These are phyloP conservation scores for Diutina catenulata DNA, from an alignment of 1,139 yeast species.

Conservation along the genomic window DNA sequence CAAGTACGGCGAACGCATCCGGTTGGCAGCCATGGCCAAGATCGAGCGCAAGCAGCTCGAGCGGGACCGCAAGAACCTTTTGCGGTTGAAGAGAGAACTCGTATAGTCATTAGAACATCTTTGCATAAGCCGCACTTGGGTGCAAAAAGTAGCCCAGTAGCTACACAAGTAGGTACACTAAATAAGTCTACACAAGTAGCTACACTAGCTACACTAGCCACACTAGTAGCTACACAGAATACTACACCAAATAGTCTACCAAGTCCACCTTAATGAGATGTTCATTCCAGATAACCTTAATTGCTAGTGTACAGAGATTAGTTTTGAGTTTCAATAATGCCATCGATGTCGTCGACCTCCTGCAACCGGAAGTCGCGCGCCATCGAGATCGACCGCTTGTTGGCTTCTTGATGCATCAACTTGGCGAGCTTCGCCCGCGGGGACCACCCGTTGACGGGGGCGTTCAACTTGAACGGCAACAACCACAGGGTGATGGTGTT, in stretches of 20 bases:
- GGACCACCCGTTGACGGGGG: constrained; percentile 67
- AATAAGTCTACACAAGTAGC: too few species aligned
- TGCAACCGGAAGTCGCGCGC: constrained; percentile 53
- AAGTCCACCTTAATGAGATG: too few species aligned
- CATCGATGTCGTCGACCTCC: constrained; percentile 55
- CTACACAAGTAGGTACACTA: too few species aligned
- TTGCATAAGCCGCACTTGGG: too few species aligned
- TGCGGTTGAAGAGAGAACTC: constrained; percentile 11
- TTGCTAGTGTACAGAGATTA: too few species aligned
- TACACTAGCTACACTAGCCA: too few species aligned
- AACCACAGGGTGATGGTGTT: constrained; percentile 48
- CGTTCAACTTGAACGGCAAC: constrained; percentile 55
- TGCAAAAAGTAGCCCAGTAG: too few species aligned
- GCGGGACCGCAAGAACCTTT: constrained; percentile 25
- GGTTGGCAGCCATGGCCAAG: constrained; percentile 43
- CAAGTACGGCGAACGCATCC: constrained; percentile 41
- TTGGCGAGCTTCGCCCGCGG: constrained; percentile 45
- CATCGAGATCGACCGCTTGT: constrained; percentile 38
- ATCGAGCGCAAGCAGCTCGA: constrained; percentile 21
- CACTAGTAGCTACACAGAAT: too few species aligned
- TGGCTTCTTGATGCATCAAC: constrained; percentile 31
- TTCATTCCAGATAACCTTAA: too few species aligned
- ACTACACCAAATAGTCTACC: too few species aligned
- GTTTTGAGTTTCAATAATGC: constrained; percentile 50
- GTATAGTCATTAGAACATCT: too few species aligned